These are phyloP conservation scores for Ustilago hordei DNA, from an alignment of 1,284 basidiomycete genomes.

Conservation along the genomic window DNA sequence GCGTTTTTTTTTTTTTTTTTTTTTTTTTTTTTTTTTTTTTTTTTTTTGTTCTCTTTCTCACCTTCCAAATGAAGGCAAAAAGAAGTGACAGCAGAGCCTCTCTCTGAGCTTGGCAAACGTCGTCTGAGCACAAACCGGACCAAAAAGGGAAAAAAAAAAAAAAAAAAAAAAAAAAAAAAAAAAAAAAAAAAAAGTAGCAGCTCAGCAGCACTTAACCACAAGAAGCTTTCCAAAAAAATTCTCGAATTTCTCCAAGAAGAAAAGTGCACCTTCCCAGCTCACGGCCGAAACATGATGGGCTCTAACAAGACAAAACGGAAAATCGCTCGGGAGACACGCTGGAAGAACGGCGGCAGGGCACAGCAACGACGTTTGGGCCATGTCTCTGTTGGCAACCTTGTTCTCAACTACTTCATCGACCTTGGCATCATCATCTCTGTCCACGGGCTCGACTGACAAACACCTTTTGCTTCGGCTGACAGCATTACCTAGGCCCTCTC, in stretches of 20 bases:
- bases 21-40: too few species aligned
- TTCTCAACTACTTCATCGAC: background rate
- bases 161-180: background rate
- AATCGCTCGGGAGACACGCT: slow-evolving; percentile 18
- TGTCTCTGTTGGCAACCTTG: background rate
- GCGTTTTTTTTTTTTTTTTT: background rate
- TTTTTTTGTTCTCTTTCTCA: background rate
- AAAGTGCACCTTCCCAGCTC: background rate
- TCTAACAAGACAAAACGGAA: slow-evolving; percentile 11
- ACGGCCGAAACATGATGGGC: slow-evolving; percentile 23
- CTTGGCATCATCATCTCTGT: background rate
- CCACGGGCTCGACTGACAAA: background rate
- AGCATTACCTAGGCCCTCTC: background rate
- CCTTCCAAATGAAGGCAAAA: too few species aligned
- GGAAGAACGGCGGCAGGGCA: slow-evolving; percentile 9
- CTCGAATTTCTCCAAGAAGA: slow-evolving; percentile 3
- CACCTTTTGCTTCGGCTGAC: background rate
- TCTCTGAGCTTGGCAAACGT: background rate
- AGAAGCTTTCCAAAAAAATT: slow-evolving; percentile 27
- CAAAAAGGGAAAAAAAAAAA: background rate
- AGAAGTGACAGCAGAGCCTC: background rate
- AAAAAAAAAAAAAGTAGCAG: background rate
- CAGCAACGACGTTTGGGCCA: slow-evolving; percentile 33
- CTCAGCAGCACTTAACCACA: background rate
- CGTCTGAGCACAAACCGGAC: slow-evolving; percentile 27